Base-by-base conservation (phyloP, 257 asterid species). In the Nicotiana attenuata region DNA sequence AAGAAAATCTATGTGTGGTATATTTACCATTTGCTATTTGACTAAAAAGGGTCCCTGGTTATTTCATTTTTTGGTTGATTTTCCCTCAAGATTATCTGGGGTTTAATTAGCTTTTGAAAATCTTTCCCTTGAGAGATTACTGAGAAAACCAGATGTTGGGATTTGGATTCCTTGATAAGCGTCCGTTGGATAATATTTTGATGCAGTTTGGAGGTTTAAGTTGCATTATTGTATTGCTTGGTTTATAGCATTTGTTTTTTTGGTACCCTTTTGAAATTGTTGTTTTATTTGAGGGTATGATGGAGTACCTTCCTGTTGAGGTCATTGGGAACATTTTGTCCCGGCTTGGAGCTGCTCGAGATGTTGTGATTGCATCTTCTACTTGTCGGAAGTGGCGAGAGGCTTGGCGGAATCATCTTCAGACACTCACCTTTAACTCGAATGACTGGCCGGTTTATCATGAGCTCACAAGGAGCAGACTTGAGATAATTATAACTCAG, bases 271-370 rank as follows among this genome's bases (percentile, higher is more conserved):
- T 33, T 77, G 29, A 60, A 7, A 59, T 80, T 69, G 79, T 38
- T 61, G 81, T 80, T 65, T 38, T 82, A 86, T 33, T 41, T 35
- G 85, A 76, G 83, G 78, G 28, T 66, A 22, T n/a, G 50, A 94
- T 94, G 98, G 97, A 94, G 85, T 76, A 82, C 86, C 94, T 94
- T 87, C 98, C 98, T 3, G 97, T 94, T 83, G 97, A 94, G 92
- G 97, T 94, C 45, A 89, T 94, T 75, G 98, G 98, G 59, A 94
- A 93, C 88, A 92, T 94, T 83, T 87, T 94, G 19, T 92, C 97
- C 35, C 86, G 88, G 52, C 91, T 94, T 3, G 97, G 91, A 81
- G 93, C 97, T 69, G 98, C 98, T 4, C 90, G 97, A 2, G 97
- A 94, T 75, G 91, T 93, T 55, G 93, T 94, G 71, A 88, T 93